phyloP scores from a whole-genome alignment of 1,284 basidiomycete genomes.

The Ganoderma meredithae region DNA sequence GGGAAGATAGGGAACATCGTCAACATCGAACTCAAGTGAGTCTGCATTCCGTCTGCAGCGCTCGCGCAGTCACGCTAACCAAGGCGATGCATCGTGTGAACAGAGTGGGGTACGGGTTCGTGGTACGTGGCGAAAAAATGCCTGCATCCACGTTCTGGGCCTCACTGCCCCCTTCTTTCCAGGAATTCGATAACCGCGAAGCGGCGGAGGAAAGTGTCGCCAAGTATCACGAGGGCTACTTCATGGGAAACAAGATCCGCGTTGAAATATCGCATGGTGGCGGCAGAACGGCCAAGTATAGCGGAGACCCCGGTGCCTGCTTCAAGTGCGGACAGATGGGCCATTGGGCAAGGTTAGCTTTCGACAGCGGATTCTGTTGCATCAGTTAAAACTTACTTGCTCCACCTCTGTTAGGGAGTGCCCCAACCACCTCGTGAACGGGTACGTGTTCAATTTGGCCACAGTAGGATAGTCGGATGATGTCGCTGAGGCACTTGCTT shows the following conservation, averaged over 20 bases:
- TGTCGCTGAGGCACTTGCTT: slow-evolving; percentile 24
- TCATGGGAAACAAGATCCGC: slow-evolving; percentile 89
- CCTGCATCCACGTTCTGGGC: slow-evolving; percentile 14
- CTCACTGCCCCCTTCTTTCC: slow-evolving; percentile 18
- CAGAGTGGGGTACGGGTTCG: slow-evolving; percentile 86
- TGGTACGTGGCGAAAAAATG: slow-evolving; percentile 57
- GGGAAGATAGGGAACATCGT: slow-evolving; percentile 81
- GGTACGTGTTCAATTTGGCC: slow-evolving; percentile 36
- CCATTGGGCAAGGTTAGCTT: slow-evolving; percentile 82
- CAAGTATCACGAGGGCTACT: slow-evolving; percentile 85
- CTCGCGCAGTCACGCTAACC: slow-evolving; percentile 19
- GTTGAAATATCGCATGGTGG: slow-evolving; percentile 86
- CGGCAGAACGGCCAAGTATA: slow-evolving; percentile 77
- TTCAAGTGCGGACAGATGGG: slow-evolving; percentile 85
- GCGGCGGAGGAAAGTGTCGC: slow-evolving; percentile 85
- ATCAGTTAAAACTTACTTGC: slow-evolving; percentile 14
- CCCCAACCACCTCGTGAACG: slow-evolving; percentile 59
- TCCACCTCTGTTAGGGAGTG: slow-evolving; percentile 64
- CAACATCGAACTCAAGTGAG: slow-evolving; percentile 84
- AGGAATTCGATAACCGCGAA: slow-evolving; percentile 84
- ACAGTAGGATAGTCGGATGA: slow-evolving; percentile 14
- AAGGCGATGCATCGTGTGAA: slow-evolving; percentile 31
- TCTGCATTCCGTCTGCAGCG: slow-evolving; percentile 32
- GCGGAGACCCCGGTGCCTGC: slow-evolving; percentile 82
- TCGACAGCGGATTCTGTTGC: slow-evolving; percentile 10